Evolutionary conservation across 441 rosid genomes (phyloP).

Genomic region (Macaranga tanarius): DNA sequence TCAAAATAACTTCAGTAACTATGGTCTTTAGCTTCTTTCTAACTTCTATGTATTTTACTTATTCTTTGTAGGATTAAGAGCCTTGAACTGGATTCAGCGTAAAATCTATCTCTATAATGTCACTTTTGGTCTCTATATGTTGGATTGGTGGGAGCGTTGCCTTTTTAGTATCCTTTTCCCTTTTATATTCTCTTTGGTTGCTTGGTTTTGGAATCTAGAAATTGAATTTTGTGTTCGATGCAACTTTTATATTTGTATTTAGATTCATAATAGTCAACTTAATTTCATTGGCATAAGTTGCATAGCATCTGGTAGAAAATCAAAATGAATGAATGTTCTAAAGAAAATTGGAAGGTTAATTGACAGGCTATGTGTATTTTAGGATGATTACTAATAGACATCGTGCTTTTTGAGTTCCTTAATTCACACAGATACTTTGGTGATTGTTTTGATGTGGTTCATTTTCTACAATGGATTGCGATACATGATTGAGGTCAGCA

Average conservation of each 20-base stretch:
- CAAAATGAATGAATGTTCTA: not conserved
- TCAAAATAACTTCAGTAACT: no score
- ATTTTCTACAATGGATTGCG: slow-evolving; percentile 71
- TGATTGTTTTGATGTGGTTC: slow-evolving; percentile 86
- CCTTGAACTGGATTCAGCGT: slow-evolving; percentile 50
- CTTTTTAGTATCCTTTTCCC: slow-evolving; percentile 90
- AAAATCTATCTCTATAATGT: slow-evolving; percentile 94
- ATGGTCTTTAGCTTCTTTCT: not conserved
- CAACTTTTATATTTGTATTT: not conserved
- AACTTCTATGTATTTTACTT: not conserved
- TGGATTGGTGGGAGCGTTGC: slow-evolving; percentile 99
- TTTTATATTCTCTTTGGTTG: not conserved
- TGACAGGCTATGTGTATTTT: not conserved
- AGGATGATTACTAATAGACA: not conserved
- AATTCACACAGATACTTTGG: slow-evolving; percentile 65
- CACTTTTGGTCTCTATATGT: slow-evolving; percentile 95
- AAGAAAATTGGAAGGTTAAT: not conserved
- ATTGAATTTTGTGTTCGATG: not conserved
- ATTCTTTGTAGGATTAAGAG: not conserved
- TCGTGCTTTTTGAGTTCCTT: slow-evolving; percentile 36
- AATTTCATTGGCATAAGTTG: no score
- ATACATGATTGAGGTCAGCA: slow-evolving; percentile 56
- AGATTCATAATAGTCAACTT: not conserved
- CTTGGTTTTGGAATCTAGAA: not conserved
- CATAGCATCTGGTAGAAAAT: not conserved